phyloP scores from a whole-genome alignment of 495 filamentous ascomycete genomes.

The Sporormia fimetaria region DNA sequence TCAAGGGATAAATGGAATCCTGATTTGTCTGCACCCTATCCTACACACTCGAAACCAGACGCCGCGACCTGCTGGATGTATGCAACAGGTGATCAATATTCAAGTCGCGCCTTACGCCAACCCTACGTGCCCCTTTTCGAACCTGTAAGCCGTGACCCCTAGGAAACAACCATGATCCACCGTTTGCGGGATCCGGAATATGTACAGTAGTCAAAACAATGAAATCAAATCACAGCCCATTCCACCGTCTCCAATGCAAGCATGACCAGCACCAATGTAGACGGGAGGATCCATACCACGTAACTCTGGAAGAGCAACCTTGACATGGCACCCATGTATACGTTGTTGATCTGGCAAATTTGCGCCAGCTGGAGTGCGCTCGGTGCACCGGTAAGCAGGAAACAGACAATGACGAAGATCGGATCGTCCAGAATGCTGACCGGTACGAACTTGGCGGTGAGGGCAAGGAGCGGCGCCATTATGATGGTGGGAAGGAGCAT shows the following conservation, averaged over 20 bases:
- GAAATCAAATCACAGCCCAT: conserved; percentile 47
- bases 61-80: too few relatives aligned
- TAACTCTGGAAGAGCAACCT: conserved; percentile 94
- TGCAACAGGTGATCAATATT: too few relatives aligned
- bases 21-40: too few relatives aligned
- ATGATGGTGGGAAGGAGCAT: conserved; percentile 88
- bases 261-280: conserved; percentile 82
- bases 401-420: conserved; percentile 95
- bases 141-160: too few relatives aligned
- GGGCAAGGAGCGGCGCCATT: conserved; percentile 83
- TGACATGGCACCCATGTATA: conserved; percentile 88
- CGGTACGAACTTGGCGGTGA: conserved; percentile 84
- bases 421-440: conserved; percentile 94
- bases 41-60: too few relatives aligned
- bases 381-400: conserved; percentile 86
- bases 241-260: conserved; percentile 85
- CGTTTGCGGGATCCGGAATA: too few relatives aligned
- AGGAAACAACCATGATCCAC: too few relatives aligned
- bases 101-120: too few relatives aligned
- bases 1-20: too few relatives aligned
- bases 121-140: too few relatives aligned
- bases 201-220: conserved; percentile 4
- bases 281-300: conserved; percentile 93
- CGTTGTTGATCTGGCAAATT: conserved; percentile 96
- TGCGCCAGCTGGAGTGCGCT: conserved; percentile 91